phyloP scores from a whole-genome alignment of 495 filamentous ascomycete genomes.

The Aspergillus olivimuriae region DNA sequence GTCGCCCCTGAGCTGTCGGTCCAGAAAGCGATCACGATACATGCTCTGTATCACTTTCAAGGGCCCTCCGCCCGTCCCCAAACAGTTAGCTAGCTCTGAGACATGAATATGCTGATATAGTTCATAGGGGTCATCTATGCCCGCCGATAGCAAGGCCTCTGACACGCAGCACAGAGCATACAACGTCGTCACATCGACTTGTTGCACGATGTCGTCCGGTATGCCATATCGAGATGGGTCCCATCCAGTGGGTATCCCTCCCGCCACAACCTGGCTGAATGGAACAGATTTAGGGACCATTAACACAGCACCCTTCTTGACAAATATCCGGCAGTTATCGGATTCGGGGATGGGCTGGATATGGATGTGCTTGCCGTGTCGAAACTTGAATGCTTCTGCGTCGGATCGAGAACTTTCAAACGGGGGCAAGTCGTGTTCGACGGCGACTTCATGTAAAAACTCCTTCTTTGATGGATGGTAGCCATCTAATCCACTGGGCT shows the following conservation, averaged over 20 bases:
- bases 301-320: constrained; percentile 89
- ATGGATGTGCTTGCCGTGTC: constrained; percentile 91
- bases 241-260: constrained; percentile 94
- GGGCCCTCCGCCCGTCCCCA: constrained; percentile 92
- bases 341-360: constrained; percentile 86
- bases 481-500: constrained; percentile 86
- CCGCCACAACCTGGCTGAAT: constrained; percentile 93
- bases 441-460: constrained; percentile 90
- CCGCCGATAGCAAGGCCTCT: constrained; percentile 81
- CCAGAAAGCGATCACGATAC: constrained; percentile 95
- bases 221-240: constrained; percentile 90
- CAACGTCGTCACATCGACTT: constrained; percentile 92
- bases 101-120: constrained; percentile 99
- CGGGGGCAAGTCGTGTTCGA: constrained; percentile 91
- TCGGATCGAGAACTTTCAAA: constrained; percentile 96
- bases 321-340: constrained; percentile 81
- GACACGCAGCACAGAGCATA: constrained; percentile 90
- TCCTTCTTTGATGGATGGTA: constrained; percentile 98
- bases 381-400: constrained; percentile 90
- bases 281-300: constrained; percentile 92
- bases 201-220: constrained; percentile 92
- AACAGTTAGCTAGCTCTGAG: constrained; percentile 94
- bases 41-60: constrained; percentile 75
- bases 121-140: constrained; percentile 98
- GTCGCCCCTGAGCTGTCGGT: constrained; percentile 94